Evolutionary conservation across 495 filamentous ascomycete species (phyloP), one percentile per base, ranked within the genome.

Genomic region (Neurospora sp.): DNA sequence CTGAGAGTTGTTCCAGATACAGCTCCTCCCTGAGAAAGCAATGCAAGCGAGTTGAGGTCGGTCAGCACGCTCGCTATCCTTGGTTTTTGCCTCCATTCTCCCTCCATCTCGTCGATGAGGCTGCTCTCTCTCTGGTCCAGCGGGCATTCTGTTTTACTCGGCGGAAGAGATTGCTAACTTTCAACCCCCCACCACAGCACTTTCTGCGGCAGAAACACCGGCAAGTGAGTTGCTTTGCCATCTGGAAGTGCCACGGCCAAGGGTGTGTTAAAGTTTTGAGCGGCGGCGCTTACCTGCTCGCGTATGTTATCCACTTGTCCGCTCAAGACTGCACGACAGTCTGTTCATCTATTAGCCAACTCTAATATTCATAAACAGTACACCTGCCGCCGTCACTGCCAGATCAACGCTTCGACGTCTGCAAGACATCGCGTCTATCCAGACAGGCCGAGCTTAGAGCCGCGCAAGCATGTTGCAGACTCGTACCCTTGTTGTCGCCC

Each of bases 11-110:
- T n/a, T 11, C 27, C n/a, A 73, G 94, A 89, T 98, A 98, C 83
- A 94, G 94, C 88, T 93, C 94, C 81, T 98, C 94, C 76, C 91
- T 97, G 83, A 93, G 94, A 86, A 98, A 97, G 88, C 94, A 97
- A 85, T 90, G 96, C 81, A 97, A 97, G 91, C 95, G 96, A 88
- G 94, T 97, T 89, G 94, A 98, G 90, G 90, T 94, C 81, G 88
- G 90, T 70, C 94, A 97, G 83, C 93, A 96, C 87, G 91, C 92
- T 83, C 89, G 91, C 81, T 96, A 96, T 87, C 86, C 84, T 69
- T 92, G 91, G 72, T 74, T 42, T 5, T 70, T 72, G 3, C 7
- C 31, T 37, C 22, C 27, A 4, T 27, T 42, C 8, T 18, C 22
- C 44, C 8, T 31, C 18, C n/a, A 20, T n/a, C 22, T 38, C 38